A percentile compares a stretch with the other conserved stretches of the same genome.
Conservation (phyloP, 306 rosid genomes). For the Fragaria ananassa region DNA sequence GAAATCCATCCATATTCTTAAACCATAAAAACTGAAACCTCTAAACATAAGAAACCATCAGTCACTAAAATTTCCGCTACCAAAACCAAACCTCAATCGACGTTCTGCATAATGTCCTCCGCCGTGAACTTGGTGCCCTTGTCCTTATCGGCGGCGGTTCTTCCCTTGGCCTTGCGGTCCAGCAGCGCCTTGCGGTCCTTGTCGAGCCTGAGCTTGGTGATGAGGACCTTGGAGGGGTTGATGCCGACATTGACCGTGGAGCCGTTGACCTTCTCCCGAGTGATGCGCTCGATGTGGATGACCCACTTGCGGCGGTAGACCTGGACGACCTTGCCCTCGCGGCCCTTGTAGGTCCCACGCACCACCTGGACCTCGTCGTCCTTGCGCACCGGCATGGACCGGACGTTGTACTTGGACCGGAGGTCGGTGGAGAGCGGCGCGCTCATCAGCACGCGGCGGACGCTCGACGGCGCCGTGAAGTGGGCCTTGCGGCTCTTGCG, state of each 20-base stretch:
- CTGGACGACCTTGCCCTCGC: constrained; percentile 89
- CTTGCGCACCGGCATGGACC: constrained; percentile 86
- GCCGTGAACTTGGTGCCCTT: constrained; percentile 93
- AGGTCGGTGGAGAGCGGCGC: constrained; percentile 82
- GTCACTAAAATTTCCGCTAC: constrained; percentile 1
- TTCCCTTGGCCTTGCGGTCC: constrained; percentile 94
- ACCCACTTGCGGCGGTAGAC: constrained; percentile 97
- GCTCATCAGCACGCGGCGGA: constrained; percentile 83
- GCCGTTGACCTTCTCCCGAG: constrained; percentile 94
- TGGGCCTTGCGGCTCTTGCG: constrained; percentile 97
- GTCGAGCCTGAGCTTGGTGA: constrained; percentile 79
- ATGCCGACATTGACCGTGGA: constrained; percentile 93
- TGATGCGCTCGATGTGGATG: constrained; percentile 87
- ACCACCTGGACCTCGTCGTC: constrained; percentile 94
- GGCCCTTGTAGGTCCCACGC: constrained; percentile 87
- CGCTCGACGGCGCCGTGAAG: constrained; percentile 93
- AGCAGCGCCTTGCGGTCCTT: constrained; percentile 86
- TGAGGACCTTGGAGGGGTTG: constrained; percentile 70
- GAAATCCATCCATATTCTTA: constrained; percentile 2
- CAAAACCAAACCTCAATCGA: constrained; percentile 43
- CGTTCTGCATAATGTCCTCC: constrained; percentile 83
- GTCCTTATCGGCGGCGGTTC: constrained; percentile 91
- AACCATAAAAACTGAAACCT: background rate
- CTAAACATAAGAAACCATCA: background rate
- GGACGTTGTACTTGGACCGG: constrained; percentile 82